phyloP scores from a whole-genome alignment of 2,329 filamentous ascomycete species.

The Trichophyton simii region DNA sequence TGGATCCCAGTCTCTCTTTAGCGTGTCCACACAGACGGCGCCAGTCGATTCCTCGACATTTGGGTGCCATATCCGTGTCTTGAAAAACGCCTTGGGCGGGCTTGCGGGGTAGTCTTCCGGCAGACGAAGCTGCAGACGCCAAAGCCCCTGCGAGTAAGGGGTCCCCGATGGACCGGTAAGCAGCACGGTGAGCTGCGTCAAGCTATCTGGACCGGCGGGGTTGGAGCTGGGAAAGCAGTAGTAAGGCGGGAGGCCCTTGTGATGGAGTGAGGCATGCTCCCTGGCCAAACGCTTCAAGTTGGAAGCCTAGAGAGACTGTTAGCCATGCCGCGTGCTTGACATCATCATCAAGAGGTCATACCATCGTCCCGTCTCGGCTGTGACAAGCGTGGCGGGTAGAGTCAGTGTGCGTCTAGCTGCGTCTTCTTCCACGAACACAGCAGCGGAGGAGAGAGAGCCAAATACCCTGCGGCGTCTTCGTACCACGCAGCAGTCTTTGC shows the following conservation, averaged over 20 bases:
- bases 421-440: neutral
- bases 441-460: neutral
- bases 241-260: constrained; percentile 45
- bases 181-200: constrained; percentile 46
- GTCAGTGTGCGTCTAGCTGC: neutral
- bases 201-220: constrained; percentile 34
- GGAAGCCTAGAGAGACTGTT: constrained; percentile 16
- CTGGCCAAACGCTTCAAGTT: constrained; percentile 45
- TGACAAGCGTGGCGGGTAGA: neutral
- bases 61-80: constrained; percentile 51
- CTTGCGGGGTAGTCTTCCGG: constrained; percentile 43
- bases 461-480: neutral
- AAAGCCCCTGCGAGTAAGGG: constrained; percentile 47
- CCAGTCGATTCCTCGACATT: constrained; percentile 52
- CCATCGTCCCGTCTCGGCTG: neutral
- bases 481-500: neutral
- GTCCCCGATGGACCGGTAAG: constrained; percentile 49
- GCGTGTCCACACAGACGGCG: constrained; percentile 51
- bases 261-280: constrained; percentile 47
- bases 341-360: neutral
- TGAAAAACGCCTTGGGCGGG: constrained; percentile 45
- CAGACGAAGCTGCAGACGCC: constrained; percentile 48
- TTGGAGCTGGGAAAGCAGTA: constrained; percentile 43
- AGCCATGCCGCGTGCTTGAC: neutral
- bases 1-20: constrained; percentile 51